Percentiles rank a stretch among this genome's conserved stretches.
Conservation (phyloP, 352 stramenopile genomes). For the Thalassiosira exigua region DNA sequence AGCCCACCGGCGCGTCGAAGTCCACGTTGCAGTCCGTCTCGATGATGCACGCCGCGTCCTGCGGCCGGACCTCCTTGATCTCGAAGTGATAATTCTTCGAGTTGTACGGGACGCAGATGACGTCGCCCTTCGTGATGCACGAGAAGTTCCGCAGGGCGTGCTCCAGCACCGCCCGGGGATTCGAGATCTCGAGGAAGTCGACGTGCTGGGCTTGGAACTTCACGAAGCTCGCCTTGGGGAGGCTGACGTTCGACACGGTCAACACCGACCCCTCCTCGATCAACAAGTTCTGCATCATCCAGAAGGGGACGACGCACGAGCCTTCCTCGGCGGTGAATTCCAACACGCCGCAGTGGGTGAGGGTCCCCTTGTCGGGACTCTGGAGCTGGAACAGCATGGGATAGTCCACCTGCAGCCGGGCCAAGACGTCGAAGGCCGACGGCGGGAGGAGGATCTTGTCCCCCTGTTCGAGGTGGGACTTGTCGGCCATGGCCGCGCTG, state of each 20-base stretch:
- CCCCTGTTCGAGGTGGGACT: slow-evolving; percentile 84
- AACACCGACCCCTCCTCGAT: slow-evolving; percentile 92
- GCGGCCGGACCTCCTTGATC: slow-evolving; percentile 95
- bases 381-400: slow-evolving; percentile 98
- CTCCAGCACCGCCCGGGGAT: slow-evolving; percentile 96
- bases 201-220: slow-evolving; percentile 98
- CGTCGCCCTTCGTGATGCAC: slow-evolving; percentile 98
- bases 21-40: slow-evolving; percentile 99
- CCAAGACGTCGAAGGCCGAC: slow-evolving; percentile 97
- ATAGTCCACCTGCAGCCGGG: slow-evolving; percentile 95
- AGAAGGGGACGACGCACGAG: slow-evolving; percentile 98
- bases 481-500: slow-evolving; percentile 82
- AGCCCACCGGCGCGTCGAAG: slow-evolving; percentile 95
- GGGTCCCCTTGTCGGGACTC: slow-evolving; percentile 90
- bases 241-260: slow-evolving; percentile 92
- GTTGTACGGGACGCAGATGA: slow-evolving; percentile 99
- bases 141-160: slow-evolving; percentile 89
- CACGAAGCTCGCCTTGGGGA: slow-evolving; percentile 97
- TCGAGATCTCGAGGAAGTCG: slow-evolving; percentile 99
- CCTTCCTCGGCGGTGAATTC: slow-evolving; percentile 99
- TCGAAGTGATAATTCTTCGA: slow-evolving; percentile 98
- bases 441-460: slow-evolving; percentile 96
- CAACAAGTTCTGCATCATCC: slow-evolving; percentile 99
- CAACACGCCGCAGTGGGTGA: slow-evolving; percentile 95
- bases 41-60: slow-evolving; percentile 97